Conservation (phyloP, 768 basidiomycete species). For the Tulasnella sp. region DNA sequence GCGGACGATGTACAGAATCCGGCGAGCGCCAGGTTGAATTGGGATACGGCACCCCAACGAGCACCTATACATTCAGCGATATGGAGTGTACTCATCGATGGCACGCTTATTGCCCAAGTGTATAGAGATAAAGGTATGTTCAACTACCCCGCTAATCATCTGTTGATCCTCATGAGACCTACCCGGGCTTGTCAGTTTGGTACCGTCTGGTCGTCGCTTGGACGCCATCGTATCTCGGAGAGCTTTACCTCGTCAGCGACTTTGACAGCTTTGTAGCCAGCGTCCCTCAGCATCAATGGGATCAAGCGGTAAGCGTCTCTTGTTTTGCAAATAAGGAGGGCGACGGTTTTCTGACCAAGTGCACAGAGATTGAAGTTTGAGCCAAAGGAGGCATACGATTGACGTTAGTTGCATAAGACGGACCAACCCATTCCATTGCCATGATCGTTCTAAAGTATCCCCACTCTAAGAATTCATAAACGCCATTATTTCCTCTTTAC, state of each 20-base stretch:
- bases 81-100: not conserved
- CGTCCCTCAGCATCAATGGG: not conserved
- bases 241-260: not conserved
- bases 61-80: not conserved
- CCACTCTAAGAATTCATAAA: no score
- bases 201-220: not conserved
- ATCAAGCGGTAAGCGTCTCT: not conserved
- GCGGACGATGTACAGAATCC: not conserved
- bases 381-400: no score
- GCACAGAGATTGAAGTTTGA: not conserved
- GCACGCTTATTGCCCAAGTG: not conserved
- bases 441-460: no score
- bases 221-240: not conserved
- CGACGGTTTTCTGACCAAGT: not conserved
- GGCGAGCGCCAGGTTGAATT: not conserved
- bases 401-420: no score
- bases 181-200: not conserved
- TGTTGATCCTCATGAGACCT: not conserved
- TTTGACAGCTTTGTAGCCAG: not conserved
- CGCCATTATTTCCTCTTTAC: no score
- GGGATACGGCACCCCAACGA: not conserved
- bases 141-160: not conserved
- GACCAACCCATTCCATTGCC: no score
- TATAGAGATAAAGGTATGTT: not conserved
- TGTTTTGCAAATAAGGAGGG: not conserved